Percentiles rank a stretch among this genome's conserved stretches.
Evolutionary conservation across 768 basidiomycete species (phyloP).

Genomic region (Epithele typhae): DNA sequence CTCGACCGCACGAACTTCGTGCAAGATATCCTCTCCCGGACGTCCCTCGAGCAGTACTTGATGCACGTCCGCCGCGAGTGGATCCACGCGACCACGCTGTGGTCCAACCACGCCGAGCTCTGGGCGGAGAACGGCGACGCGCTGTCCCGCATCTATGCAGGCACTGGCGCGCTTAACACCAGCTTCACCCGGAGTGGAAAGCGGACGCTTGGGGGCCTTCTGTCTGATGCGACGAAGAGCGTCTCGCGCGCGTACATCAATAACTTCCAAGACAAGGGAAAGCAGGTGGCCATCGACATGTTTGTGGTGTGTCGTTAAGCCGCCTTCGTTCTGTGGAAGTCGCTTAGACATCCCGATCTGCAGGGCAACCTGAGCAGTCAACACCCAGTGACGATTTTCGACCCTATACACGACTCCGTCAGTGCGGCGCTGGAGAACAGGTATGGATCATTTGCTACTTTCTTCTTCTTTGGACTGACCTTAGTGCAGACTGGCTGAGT

Average conservation of each 20-base stretch:
- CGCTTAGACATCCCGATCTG: neutral
- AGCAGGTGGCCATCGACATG: slow-evolving; percentile 93
- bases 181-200: slow-evolving; percentile 95
- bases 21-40: slow-evolving; percentile 88
- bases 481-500: slow-evolving; percentile 65
- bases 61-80: slow-evolving; percentile 74
- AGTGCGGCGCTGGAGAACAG: slow-evolving; percentile 64
- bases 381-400: slow-evolving; percentile 83
- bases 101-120: slow-evolving; percentile 85
- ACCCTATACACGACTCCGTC: slow-evolving; percentile 90
- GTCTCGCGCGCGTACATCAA: slow-evolving; percentile 96
- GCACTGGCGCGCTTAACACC: slow-evolving; percentile 90
- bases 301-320: slow-evolving; percentile 63
- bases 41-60: slow-evolving; percentile 79
- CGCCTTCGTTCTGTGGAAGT: no score
- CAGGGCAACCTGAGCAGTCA: slow-evolving; percentile 93
- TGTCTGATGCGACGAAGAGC: slow-evolving; percentile 96
- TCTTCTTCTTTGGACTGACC: no score
- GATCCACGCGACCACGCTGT: slow-evolving; percentile 62
- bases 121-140: slow-evolving; percentile 99
- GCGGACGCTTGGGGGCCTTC: slow-evolving; percentile 84
- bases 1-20: slow-evolving; percentile 97
- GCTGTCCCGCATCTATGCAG: slow-evolving; percentile 90
- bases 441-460: no score
- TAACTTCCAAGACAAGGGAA: slow-evolving; percentile 94